Evolutionary conservation across 106 monocot genomes (phyloP), one percentile per base, ranked within the genome.

Genomic region (Narthecium ossifragum): DNA sequence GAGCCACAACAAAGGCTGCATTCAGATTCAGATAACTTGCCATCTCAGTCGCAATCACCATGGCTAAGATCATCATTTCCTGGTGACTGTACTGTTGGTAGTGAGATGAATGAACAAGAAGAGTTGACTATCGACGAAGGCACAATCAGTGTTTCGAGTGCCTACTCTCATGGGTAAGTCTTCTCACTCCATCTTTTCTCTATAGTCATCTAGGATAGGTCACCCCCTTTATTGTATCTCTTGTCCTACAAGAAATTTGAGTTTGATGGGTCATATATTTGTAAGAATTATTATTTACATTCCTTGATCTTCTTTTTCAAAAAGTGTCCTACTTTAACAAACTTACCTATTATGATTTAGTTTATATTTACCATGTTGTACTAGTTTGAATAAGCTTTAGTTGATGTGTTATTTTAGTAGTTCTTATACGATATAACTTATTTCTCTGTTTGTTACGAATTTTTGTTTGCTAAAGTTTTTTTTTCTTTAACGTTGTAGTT

Each of bases 61-160:
- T 83, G 74, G 70, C 15, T 66, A 59, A 88, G 83, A 62, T 36
- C 79, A 21, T 57, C 70, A 4, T 27, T 34, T 58, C 36, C 50
- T 12, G 70, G 24, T 40, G 71, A 73, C 40, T 70, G 70, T 64
- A 51, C 56, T 29, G 65, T 55, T 14, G 66, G 53, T 34, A 65
- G 65, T 59, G 55, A 67, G 33, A 62, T 72, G 21, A 81, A 37
- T 67, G 80, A 72, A 30, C 66, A 78, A 40, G 77, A 80, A 40
- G 76, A 68, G n/a, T 46, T 85, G 69, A 23, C 69, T 2, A 71
- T 81, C 46, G 80, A 81, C 56, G 77, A 77, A 23, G 85, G 85
- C 31, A 80, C 79, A 64, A 81, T 87, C 26, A 87, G 57, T 31
- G 38, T 78, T 30, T 78, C 78, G 33, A 59, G 65, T 36, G 36